Conservation (phyloP, 1,284 basidiomycete genomes). For the Abortiporus biennis region DNA sequence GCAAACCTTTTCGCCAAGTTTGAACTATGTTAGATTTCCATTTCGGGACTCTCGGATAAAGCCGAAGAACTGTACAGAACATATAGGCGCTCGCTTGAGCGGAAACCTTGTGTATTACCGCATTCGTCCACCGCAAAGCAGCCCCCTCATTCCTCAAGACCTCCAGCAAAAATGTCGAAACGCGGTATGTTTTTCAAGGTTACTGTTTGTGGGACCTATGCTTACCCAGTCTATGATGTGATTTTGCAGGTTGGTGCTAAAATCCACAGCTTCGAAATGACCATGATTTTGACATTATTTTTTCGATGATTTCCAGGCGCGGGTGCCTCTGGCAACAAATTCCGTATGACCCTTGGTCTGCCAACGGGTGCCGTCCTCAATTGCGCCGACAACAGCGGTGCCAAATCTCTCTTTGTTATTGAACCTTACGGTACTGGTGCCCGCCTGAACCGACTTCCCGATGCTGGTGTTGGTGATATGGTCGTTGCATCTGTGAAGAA, state of each 20-base stretch:
- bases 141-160: constrained; percentile 25
- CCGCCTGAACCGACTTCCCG: constrained; percentile 95
- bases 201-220: constrained; percentile 5
- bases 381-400: constrained; percentile 99
- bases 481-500: constrained; percentile 99
- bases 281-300: constrained; percentile 27
- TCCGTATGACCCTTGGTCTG: constrained; percentile 94
- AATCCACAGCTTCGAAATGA: constrained; percentile 11
- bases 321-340: constrained; percentile 84
- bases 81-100: constrained; percentile 20
- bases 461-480: constrained; percentile 98
- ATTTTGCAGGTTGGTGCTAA: constrained; percentile 13
- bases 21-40: too few species aligned
- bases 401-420: constrained; percentile 92
- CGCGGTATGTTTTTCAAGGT: constrained; percentile 19
- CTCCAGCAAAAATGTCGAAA: constrained; percentile 27
- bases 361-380: constrained; percentile 99
- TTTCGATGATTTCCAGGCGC: constrained; percentile 27
- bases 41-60: constrained; percentile 8
- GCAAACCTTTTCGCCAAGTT: too few species aligned
- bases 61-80: constrained; percentile 29
- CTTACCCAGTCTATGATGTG: constrained; percentile 12
- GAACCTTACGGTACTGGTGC: constrained; percentile 93
- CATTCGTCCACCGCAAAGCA: constrained; percentile 13
- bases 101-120: constrained; percentile 19